These are phyloP conservation scores for Colletotrichum falcatum DNA, from an alignment of 2,329 filamentous ascomycete genomes.

Conservation along the genomic window DNA sequence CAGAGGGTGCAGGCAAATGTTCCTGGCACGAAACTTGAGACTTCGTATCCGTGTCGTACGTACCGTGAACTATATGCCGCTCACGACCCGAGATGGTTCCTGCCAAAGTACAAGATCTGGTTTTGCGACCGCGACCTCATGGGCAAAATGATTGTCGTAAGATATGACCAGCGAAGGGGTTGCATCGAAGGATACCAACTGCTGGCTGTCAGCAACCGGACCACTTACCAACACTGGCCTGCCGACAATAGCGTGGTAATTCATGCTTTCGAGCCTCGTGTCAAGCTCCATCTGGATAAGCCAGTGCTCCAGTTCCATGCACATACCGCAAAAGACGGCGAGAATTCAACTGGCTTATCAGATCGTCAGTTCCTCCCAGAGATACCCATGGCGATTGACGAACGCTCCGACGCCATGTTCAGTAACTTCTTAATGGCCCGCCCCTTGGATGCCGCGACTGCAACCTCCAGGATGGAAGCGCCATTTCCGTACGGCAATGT, in stretches of 20 bases:
- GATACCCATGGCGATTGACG: conserved; percentile 64
- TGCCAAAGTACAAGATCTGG: conserved; percentile 85
- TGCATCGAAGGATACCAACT: conserved; percentile 86
- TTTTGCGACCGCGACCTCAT: conserved; percentile 80
- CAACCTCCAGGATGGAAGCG: conserved; percentile 47
- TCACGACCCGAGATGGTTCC: conserved; percentile 87
- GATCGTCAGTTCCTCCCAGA: conserved; percentile 60
- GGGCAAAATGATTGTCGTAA: conserved; percentile 80
- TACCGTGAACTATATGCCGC: conserved; percentile 79
- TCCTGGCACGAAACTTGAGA: conserved; percentile 64
- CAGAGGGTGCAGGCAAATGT: conserved; percentile 76
- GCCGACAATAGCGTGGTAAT: conserved; percentile 75
- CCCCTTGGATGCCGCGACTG: conserved; percentile 54
- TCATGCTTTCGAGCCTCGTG: conserved; percentile 76
- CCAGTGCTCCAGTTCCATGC: conserved; percentile 72
- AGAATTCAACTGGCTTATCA: conserved; percentile 23
- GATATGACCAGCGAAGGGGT: conserved; percentile 78
- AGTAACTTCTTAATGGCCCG: conserved; percentile 77
- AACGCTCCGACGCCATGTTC: conserved; percentile 63
- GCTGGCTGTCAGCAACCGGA: conserved; percentile 70
- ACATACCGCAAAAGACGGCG: conserved; percentile 10
- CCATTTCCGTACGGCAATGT: conserved; percentile 64
- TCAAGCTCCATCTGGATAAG: conserved; percentile 79
- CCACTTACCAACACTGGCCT: conserved; percentile 72
- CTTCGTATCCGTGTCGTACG: conserved; percentile 68